phyloP scores from a whole-genome alignment of 352 stramenopile species.

The Phytophthora constricta region DNA sequence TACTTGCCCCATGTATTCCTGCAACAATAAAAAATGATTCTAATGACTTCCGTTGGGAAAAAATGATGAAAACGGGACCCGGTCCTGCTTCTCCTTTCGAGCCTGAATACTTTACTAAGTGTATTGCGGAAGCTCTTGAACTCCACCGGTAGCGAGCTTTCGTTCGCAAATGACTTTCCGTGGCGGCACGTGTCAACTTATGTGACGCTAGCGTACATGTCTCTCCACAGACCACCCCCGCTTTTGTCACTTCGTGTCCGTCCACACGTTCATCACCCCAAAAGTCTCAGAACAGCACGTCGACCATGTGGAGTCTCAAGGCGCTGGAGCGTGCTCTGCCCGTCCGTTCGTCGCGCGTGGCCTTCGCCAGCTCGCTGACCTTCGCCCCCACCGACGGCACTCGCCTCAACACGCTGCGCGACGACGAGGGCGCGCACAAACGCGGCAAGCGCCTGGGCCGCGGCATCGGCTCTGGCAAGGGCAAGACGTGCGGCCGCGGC shows the following conservation, averaged over 20 bases:
- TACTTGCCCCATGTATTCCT: no score
- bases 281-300: conserved; percentile 2
- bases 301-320: conserved; percentile 64
- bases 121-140: no score
- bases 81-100: no score
- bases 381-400: conserved; percentile 52
- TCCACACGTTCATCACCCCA: background rate
- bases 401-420: conserved; percentile 85
- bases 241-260: conserved; percentile 10
- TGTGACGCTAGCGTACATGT: background rate
- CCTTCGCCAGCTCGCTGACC: conserved; percentile 60
- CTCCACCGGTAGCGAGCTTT: no score
- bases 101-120: no score
- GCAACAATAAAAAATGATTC: no score
- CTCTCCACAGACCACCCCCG: background rate
- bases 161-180: no score
- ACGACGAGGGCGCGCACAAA: conserved; percentile 90
- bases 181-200: no score
- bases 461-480: conserved; percentile 92
- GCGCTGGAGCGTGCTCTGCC: conserved; percentile 62
- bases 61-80: no score
- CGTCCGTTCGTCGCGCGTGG: conserved; percentile 24
- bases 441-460: conserved; percentile 91
- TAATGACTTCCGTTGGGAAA: no score
- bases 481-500: conserved; percentile 96